Percentiles rank a stretch among this genome's conserved stretches.
Evolutionary conservation across 345 rosid genomes (phyloP).

Genomic region (Lumnitzera littorea): DNA sequence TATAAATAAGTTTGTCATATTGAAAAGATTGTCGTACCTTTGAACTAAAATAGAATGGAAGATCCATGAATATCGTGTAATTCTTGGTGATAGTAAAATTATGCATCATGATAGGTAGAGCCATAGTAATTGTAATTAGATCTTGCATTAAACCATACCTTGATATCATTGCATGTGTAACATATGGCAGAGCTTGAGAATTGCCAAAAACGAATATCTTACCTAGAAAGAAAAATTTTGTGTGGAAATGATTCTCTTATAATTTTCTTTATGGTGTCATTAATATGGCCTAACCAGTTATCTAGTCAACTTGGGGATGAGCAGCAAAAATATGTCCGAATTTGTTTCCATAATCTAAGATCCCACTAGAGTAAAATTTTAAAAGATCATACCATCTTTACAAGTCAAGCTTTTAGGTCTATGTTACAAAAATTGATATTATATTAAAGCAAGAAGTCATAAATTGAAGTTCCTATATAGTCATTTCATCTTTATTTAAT

Average conservation of each 20-base stretch:
- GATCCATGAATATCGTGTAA: constrained; percentile 90
- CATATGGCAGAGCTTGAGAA: constrained; percentile 60
- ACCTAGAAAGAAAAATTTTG: constrained; percentile 38
- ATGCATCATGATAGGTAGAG: constrained; percentile 92
- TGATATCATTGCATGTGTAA: constrained; percentile 86
- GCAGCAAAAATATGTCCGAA: constrained; percentile 73
- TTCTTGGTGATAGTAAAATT: constrained; percentile 94
- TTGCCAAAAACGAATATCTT: constrained; percentile 97
- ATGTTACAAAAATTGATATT: too few relatives aligned
- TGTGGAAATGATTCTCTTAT: too few relatives aligned
- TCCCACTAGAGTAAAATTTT: constrained; percentile 18
- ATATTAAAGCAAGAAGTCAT: too few relatives aligned
- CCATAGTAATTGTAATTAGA: constrained; percentile 74
- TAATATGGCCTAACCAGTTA: constrained; percentile 35
- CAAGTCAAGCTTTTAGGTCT: too few relatives aligned
- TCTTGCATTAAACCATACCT: constrained; percentile 88
- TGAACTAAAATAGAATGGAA: constrained; percentile 77
- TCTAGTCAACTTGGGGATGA: constrained; percentile 76
- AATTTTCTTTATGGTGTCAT: too few relatives aligned
- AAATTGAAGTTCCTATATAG: too few relatives aligned
- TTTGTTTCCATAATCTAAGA: constrained; percentile 79
- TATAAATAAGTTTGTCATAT: neutral
- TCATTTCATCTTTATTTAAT: too few relatives aligned
- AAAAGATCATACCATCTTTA: too few relatives aligned
- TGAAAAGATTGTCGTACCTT: constrained; percentile 39